Percentiles rank a stretch among this genome's conserved stretches.
Conservation (phyloP, 176 grass and related monocot genomes). For the Paspalum vaginatum region DNA sequence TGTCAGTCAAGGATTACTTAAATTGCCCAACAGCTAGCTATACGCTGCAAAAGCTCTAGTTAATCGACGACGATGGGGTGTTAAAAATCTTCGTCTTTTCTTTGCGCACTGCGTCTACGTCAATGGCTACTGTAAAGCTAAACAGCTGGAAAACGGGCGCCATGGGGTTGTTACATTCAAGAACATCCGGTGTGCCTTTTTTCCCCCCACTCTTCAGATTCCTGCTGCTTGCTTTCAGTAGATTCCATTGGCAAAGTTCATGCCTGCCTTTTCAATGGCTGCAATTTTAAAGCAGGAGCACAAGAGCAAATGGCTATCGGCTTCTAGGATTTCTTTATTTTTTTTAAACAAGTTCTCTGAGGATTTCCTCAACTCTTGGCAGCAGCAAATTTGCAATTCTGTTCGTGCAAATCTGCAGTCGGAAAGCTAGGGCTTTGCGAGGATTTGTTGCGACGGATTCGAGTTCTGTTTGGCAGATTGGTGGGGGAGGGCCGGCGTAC, state of each 20-base stretch:
- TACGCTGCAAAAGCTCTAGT: background rate
- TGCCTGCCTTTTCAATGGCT: background rate
- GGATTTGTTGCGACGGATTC: too few relatives aligned
- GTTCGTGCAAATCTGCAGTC: background rate
- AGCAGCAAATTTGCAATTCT: background rate
- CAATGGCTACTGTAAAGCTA: background rate
- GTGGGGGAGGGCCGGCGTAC: background rate
- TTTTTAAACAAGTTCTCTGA: background rate
- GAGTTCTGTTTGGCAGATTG: background rate
- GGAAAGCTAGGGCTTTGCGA: background rate
- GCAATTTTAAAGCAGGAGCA: background rate
- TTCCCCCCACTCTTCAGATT: background rate
- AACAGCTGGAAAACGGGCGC: background rate
- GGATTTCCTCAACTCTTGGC: background rate
- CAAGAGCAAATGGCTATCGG: background rate
- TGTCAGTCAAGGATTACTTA: background rate
- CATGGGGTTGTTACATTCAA: constrained; percentile 16
- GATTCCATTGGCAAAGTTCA: constrained; percentile 20
- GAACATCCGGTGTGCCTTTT: background rate
- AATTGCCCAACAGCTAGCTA: constrained; percentile 6
- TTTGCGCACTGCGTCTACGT: background rate
- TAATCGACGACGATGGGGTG: background rate
- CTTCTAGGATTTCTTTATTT: background rate
- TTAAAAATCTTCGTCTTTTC: constrained; percentile 14
- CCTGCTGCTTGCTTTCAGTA: constrained; percentile 6